These are phyloP conservation scores for Pontederia crassipes DNA, from an alignment of 176 grass and related monocot species.

Conservation along the genomic window DNA sequence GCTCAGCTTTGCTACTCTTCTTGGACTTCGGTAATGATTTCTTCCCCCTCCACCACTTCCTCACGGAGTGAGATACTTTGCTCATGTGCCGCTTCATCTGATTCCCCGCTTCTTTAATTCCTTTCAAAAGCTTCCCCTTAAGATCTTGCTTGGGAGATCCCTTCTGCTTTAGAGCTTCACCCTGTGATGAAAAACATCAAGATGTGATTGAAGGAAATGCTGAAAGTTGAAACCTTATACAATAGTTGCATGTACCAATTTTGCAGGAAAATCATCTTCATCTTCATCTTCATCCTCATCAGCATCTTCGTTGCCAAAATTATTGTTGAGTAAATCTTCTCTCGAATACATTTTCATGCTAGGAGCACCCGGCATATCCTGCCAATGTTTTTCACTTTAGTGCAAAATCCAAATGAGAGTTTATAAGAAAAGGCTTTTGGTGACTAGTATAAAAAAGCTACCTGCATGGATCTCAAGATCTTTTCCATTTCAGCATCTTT, in stretches of 20 bases:
- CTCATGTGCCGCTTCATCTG: constrained; percentile 59
- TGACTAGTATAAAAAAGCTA: constrained; percentile 14
- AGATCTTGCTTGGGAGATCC: constrained; percentile 53
- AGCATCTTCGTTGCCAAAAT: constrained; percentile 43
- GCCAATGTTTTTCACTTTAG: neutral
- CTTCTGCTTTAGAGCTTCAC: constrained; percentile 62
- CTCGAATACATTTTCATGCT: constrained; percentile 97
- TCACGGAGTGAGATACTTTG: constrained; percentile 46
- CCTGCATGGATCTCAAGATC: constrained; percentile 84
- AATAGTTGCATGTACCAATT: constrained; percentile 44
- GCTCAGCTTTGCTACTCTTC: constrained; percentile 52
- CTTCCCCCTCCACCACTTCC: constrained; percentile 74
- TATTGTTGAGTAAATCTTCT: constrained; percentile 92
- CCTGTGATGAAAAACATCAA: constrained; percentile 29
- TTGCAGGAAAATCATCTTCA: constrained; percentile 50
- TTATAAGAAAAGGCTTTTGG: neutral
- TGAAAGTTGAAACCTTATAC: neutral
- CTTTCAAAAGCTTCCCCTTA: constrained; percentile 48
- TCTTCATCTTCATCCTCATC: constrained; percentile 56
- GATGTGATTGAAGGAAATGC: constrained; percentile 1
- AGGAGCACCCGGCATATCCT: constrained; percentile 84
- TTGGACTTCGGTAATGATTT: constrained; percentile 27
- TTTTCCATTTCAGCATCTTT: constrained; percentile 93
- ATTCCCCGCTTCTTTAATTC: constrained; percentile 45
- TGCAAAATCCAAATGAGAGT: constrained; percentile 11